Conservation (phyloP, 306 rosid genomes). For the Coriaria nepalensis region DNA sequence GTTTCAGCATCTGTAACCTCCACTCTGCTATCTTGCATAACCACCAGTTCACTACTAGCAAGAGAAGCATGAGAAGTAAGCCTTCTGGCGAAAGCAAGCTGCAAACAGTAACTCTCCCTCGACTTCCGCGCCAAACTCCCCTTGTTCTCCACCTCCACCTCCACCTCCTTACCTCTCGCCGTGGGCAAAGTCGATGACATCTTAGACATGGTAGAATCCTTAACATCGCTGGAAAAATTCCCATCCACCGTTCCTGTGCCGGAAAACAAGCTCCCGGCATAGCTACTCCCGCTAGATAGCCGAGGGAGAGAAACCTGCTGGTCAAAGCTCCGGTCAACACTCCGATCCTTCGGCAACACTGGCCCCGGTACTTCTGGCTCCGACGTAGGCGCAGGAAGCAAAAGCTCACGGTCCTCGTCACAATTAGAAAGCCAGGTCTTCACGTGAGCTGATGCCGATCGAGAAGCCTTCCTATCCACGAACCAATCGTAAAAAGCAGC, state of each 20-base stretch:
- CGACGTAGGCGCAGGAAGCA: slow-evolving; percentile 19
- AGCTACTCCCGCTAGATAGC: slow-evolving; percentile 70
- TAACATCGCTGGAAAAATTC: slow-evolving; percentile 38
- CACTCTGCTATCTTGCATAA: slow-evolving; percentile 27
- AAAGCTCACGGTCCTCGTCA: slow-evolving; percentile 40
- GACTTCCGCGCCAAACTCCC: slow-evolving; percentile 26
- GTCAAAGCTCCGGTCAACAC: slow-evolving; percentile 46
- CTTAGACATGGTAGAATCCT: slow-evolving; percentile 26
- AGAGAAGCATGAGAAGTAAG: slow-evolving; percentile 50
- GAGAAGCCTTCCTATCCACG: slow-evolving; percentile 30
- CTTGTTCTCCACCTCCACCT: slow-evolving; percentile 12
- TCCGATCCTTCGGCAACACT: slow-evolving; percentile 26
- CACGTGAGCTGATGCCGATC: slow-evolving; percentile 23
- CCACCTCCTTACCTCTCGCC: slow-evolving; percentile 15
- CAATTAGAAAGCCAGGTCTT: slow-evolving; percentile 17
- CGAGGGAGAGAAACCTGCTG: slow-evolving; percentile 56
- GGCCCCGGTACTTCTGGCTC: slow-evolving; percentile 15
- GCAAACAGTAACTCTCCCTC: slow-evolving; percentile 51
- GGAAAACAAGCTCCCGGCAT: slow-evolving; percentile 78
- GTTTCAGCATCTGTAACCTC: slow-evolving; percentile 51
- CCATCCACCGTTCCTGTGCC: slow-evolving; percentile 62
- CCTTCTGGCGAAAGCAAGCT: slow-evolving; percentile 46
- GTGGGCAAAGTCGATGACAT: slow-evolving; percentile 22
- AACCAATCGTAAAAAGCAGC: slow-evolving; percentile 55
- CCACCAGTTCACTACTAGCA: slow-evolving; percentile 37